A percentile compares a stretch with the other conserved stretches of the same genome.
Conservation (phyloP, 1,284 basidiomycete species). For the Phaffia rhodozyma region DNA sequence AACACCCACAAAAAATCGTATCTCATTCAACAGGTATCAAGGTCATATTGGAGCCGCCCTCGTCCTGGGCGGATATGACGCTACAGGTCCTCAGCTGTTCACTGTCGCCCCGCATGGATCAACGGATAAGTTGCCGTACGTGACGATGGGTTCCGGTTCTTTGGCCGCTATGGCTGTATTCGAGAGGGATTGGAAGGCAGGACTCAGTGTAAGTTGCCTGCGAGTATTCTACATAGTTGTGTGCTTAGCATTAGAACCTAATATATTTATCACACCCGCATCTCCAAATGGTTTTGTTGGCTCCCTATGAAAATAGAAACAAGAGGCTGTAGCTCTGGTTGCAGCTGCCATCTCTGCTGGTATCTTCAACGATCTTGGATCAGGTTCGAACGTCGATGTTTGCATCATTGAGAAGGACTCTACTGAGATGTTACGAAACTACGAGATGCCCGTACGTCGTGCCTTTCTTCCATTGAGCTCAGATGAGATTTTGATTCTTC, state of each 20-base stretch:
- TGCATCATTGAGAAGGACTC: slow-evolving; percentile 76
- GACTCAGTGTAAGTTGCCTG: slow-evolving; percentile 57
- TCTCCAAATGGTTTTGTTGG: background rate
- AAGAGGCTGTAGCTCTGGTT: slow-evolving; percentile 73
- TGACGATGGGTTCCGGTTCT: slow-evolving; percentile 95
- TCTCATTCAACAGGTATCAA: slow-evolving; percentile 53
- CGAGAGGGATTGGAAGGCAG: slow-evolving; percentile 71
- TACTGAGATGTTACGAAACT: slow-evolving; percentile 82
- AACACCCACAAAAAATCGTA: background rate
- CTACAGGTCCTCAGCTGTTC: slow-evolving; percentile 86
- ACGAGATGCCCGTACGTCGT: slow-evolving; percentile 56
- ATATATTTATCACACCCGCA: background rate
- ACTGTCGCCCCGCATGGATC: slow-evolving; percentile 95
- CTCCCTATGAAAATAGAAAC: slow-evolving; percentile 42
- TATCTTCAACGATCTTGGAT: slow-evolving; percentile 99
- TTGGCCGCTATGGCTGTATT: slow-evolving; percentile 98
- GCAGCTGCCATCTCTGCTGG: slow-evolving; percentile 80
- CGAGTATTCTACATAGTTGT: too few relatives aligned
- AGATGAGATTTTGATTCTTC: background rate
- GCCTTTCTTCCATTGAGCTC: slow-evolving; percentile 14
- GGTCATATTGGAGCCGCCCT: slow-evolving; percentile 91
- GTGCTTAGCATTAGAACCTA: too few relatives aligned
- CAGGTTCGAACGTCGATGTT: slow-evolving; percentile 93
- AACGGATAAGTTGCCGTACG: slow-evolving; percentile 96
- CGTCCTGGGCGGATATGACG: slow-evolving; percentile 91